Evolutionary conservation across 106 monocot species (phyloP), one percentile per base, ranked within the genome.

Genomic region (Posidonia australis): DNA sequence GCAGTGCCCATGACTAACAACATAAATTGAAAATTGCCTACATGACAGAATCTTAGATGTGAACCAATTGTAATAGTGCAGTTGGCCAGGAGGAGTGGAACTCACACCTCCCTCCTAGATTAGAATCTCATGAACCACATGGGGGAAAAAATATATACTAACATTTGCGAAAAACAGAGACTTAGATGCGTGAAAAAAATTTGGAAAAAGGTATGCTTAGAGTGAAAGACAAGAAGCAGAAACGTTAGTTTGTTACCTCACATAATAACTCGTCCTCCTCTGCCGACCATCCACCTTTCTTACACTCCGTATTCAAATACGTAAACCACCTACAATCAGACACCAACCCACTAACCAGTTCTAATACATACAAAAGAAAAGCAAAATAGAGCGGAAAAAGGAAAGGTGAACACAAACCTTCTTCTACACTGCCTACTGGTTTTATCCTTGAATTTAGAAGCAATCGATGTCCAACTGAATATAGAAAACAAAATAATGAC

Each of bases 231-330:
- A n/a, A n/a, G n/a, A 54, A 54, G 53, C 4, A 28, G 16, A 29
- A 31, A 6, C 19, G 9, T 20, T 11, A 31, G 18, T 30, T 45
- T 13, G 6, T 52, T 69, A 90, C 93, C 90, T 90, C 90, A 31
- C 94, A 96, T 51, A 96, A 70, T 9, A 96, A 66, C 82, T 66
- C 74, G 72, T 96, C 94, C 69, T 96, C 94, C 64, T 96, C 94
- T 1, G 60, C 41, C 22, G 94, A 96, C 94, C 94, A 96, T 19
- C 87, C 87, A 14, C 94, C 94, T 80, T 90, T 96, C 80, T 96
- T 96, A 44, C 84, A 86, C 64, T 96, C 94, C 0, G 86, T 63
- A 68, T 83, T 96, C 76, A 96, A 77, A 64, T 94, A 90, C 3
- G 86, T 90, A 45, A 74, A 86, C 94, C 94, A 94, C 60, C 94